Conservation (phyloP, 257 asterid species). For the Salvia hispanica region DNA sequence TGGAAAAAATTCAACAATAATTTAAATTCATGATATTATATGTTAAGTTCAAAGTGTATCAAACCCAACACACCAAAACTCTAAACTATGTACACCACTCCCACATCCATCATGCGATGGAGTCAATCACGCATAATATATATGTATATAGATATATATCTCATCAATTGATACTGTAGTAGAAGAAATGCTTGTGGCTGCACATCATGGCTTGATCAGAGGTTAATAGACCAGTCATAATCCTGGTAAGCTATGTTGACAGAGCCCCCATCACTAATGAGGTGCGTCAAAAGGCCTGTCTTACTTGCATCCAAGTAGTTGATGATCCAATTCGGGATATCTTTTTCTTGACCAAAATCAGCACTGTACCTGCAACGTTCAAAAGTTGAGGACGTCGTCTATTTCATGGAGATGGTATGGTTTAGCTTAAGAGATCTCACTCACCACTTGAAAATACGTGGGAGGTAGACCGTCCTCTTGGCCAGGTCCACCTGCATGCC, state of each 20-base stretch:
- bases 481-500: conserved; percentile 75
- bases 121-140: no score
- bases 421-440: not conserved
- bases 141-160: no score
- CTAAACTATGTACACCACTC: conserved; percentile 21
- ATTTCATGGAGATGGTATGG: not conserved
- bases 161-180: not conserved
- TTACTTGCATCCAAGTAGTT: conserved; percentile 74
- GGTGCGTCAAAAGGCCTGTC: conserved; percentile 86
- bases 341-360: conserved; percentile 87
- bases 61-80: conserved; percentile 5
- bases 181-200: not conserved
- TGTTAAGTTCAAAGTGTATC: not conserved
- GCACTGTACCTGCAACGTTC: conserved; percentile 64
- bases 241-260: conserved; percentile 59
- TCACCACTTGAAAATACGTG: conserved; percentile 76
- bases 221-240: conserved; percentile 79
- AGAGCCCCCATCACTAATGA: conserved; percentile 69
- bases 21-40: no score
- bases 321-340: conserved; percentile 65
- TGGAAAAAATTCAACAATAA: no score
- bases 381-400: not conserved
- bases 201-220: conserved; percentile 31
- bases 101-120: no score
- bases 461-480: conserved; percentile 73